Percentiles rank a stretch among this genome's conserved stretches.
These are phyloP conservation scores for Cerrena zonata DNA, from an alignment of 1,284 basidiomycete species.

Conservation along the genomic window DNA sequence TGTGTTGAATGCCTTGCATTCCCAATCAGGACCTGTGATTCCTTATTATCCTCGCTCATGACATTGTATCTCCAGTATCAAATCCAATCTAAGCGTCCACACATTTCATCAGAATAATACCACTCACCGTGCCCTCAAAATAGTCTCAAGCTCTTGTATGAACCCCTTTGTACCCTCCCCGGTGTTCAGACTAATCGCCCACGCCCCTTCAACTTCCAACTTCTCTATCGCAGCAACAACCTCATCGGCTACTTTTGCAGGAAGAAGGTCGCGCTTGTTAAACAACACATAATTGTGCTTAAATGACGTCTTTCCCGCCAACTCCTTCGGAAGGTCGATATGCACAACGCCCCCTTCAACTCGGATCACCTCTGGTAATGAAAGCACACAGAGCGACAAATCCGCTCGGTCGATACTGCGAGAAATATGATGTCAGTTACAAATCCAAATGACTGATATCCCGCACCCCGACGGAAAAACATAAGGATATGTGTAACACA, in stretches of 20 bases:
- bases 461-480: background rate
- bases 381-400: slow-evolving; percentile 72
- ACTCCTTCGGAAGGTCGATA: too few relatives aligned
- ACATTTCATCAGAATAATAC: too few relatives aligned
- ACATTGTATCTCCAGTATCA: too few relatives aligned
- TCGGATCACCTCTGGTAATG: slow-evolving; percentile 23
- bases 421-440: too few relatives aligned
- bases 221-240: slow-evolving; percentile 9
- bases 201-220: slow-evolving; percentile 27
- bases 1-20: slow-evolving; percentile 75
- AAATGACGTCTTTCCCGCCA: too few relatives aligned
- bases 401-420: slow-evolving; percentile 61
- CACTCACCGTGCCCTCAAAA: slow-evolving; percentile 50
- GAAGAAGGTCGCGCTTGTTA: slow-evolving; percentile 67
- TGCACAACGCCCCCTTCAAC: too few relatives aligned
- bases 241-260: slow-evolving; percentile 7
- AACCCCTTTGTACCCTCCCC: slow-evolving; percentile 54
- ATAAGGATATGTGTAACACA: background rate
- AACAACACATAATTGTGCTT: slow-evolving; percentile 55
- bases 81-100: too few relatives aligned
- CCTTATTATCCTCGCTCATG: too few relatives aligned
- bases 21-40: slow-evolving; percentile 65
- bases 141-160: slow-evolving; percentile 47
- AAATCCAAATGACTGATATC: too few relatives aligned
- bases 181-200: slow-evolving; percentile 62